Evolutionary conservation across 1,284 basidiomycete genomes (phyloP), one percentile per base, ranked within the genome.

Genomic region (Spongiforma sp.): DNA sequence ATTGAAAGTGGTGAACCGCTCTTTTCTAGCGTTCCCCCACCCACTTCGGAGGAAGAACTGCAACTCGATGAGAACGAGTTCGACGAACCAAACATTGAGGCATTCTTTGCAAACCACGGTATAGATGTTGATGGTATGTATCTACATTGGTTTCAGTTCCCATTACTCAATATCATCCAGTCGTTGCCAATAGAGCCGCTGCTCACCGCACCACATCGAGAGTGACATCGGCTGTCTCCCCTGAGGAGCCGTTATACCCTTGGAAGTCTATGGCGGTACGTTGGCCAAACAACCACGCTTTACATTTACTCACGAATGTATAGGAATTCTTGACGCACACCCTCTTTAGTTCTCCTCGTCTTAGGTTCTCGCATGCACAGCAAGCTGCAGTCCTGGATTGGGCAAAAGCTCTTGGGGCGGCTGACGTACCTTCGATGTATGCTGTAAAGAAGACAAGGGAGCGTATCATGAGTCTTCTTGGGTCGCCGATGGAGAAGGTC

Each of bases 321-420:
- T 26, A 64, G 62, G 62, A 60, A 30, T 60, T 60, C 21, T 32
- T 61, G 34, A 64, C 59, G 5, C 48, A 64, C 6, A 8, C 54
- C 10, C 55, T 64, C 3, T 64, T 64, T n/a, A 64, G 55, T 34
- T 64, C 62, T 1, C 59, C 62, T 17, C 32, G 11, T 21, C 59
- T 64, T 1, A 21, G 50, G 28, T 64, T 64, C 34, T 64, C 24
- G 7, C 21, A 55, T 1, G 37, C 53, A 9, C 62, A 63, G 5
- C 39, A 63, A 37, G 37, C 1, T 1, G 30, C 59, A 10, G 34
- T 78, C 11, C 62, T 78, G 8, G 36, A 37, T 1, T 78, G 73
- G 73, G 75, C 71, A 11, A 71, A 67, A 14, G 69, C 65, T 19
- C 55, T 79, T 32, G 73, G 74, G 2, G 71, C 71, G 15, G 50